Percentiles rank a stretch among this genome's conserved stretches.
phyloP scores from a whole-genome alignment of 805 yeast species.

The Candida fluviatilis region DNA sequence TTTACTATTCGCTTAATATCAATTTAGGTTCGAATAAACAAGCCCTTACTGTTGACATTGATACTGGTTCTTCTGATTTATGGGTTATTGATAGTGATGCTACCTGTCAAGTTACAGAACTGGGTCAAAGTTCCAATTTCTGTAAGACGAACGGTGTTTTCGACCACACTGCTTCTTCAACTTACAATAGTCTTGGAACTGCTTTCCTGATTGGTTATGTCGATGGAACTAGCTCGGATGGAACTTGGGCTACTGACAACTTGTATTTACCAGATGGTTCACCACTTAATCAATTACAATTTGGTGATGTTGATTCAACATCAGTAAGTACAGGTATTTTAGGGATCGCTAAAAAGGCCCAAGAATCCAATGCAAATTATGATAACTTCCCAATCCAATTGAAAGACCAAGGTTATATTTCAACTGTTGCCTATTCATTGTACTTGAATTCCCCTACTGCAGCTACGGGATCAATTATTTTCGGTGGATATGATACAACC shows the following conservation, averaged over 20 bases:
- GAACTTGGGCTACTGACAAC: slow-evolving; percentile 14
- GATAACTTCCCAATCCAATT: slow-evolving; percentile 31
- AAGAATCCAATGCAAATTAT: slow-evolving; percentile 16
- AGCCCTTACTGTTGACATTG: slow-evolving; percentile 16
- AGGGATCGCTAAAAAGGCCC: slow-evolving; percentile 13
- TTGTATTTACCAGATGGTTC: slow-evolving; percentile 10
- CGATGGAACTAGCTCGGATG: slow-evolving; percentile 9
- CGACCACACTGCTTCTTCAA: slow-evolving; percentile 10
- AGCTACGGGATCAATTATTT: slow-evolving; percentile 21
- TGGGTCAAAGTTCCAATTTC: slow-evolving; percentile 3
- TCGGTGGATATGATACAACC: slow-evolving; percentile 31
- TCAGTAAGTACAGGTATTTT: slow-evolving; percentile 12
- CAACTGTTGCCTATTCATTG: slow-evolving; percentile 35
- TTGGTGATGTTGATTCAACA: slow-evolving; percentile 15
- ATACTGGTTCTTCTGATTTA: slow-evolving; percentile 25
- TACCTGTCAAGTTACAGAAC: slow-evolving; percentile 16
- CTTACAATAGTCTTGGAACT: slow-evolving; percentile 4
- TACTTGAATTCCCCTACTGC: slow-evolving; percentile 23
- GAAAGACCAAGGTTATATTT: slow-evolving; percentile 29
- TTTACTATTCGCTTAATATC: slow-evolving; percentile 3
- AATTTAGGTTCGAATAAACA: slow-evolving; percentile 12
- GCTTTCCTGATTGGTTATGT: slow-evolving; percentile 9
- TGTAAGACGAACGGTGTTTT: slow-evolving; percentile 10
- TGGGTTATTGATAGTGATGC: slow-evolving; percentile 23
- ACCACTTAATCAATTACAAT: slow-evolving; percentile 12